Conservation (phyloP, 352 stramenopile species). For the Globisporangium iwayamae region DNA sequence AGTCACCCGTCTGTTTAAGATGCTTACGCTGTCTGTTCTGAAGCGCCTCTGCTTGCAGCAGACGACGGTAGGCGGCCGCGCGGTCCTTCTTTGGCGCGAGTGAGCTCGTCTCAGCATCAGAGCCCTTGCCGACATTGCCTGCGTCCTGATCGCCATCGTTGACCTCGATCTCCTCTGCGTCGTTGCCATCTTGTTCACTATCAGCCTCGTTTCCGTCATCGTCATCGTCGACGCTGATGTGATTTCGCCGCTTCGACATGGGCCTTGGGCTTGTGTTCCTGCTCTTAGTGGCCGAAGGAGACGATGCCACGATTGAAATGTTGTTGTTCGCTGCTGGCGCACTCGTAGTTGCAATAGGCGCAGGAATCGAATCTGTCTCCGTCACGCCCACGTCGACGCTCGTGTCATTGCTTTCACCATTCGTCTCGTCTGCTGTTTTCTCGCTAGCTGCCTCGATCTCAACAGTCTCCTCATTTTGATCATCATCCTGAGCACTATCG, state of each 20-base stretch:
- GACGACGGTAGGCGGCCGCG: conserved; percentile 57
- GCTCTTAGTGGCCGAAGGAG: background rate
- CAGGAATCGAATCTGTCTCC: background rate
- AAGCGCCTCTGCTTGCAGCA: conserved; percentile 57
- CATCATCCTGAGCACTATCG: conserved; percentile 12
- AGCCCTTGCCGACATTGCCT: conserved; percentile 1
- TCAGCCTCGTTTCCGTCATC: conserved; percentile 61
- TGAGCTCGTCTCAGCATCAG: background rate
- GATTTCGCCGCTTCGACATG: conserved; percentile 35
- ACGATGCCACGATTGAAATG: background rate
- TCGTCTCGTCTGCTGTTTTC: background rate
- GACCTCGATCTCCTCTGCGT: conserved; percentile 27
- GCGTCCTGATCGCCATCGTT: conserved; percentile 19
- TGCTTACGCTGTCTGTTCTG: conserved; percentile 57
- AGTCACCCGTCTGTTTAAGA: conserved; percentile 45
- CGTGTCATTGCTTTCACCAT: conserved; percentile 2
- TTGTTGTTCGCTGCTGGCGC: background rate
- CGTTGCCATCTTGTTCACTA: conserved; percentile 44
- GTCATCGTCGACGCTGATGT: conserved; percentile 27
- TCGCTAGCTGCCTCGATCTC: conserved; percentile 12
- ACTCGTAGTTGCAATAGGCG: background rate
- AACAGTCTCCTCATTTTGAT: conserved; percentile 13
- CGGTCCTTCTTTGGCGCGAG: conserved; percentile 43
- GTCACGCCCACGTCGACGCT: background rate
- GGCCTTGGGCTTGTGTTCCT: background rate